These are phyloP conservation scores for Sphaerulina vaccinii DNA, from an alignment of 2,329 filamentous ascomycete genomes.

Conservation along the genomic window DNA sequence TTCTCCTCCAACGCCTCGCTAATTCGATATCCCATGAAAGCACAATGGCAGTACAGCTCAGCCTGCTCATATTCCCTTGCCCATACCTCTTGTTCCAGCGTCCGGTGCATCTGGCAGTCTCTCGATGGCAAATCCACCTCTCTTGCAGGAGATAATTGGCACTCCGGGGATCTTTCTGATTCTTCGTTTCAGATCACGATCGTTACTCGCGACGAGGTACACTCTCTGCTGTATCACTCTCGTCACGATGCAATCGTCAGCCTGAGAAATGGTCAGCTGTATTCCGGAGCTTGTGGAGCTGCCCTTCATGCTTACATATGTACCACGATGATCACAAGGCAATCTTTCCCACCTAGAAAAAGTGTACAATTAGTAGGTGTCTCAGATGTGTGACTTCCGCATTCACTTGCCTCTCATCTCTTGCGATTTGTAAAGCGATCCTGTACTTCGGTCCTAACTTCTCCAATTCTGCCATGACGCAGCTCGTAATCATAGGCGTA, in stretches of 20 bases:
- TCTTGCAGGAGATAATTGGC: slow-evolving; percentile 75
- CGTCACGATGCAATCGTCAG: slow-evolving; percentile 71
- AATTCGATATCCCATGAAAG: slow-evolving; percentile 11
- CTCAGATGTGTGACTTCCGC: too few relatives aligned
- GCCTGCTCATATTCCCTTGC: slow-evolving; percentile 8
- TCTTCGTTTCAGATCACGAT: slow-evolving; percentile 77
- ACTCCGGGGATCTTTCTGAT: slow-evolving; percentile 79
- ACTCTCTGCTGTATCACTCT: slow-evolving; percentile 48
- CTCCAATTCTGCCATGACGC: slow-evolving; percentile 81
- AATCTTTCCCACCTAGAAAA: slow-evolving; percentile 81
- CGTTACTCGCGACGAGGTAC: slow-evolving; percentile 57
- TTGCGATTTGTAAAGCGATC: slow-evolving; percentile 78
- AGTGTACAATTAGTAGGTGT: too few relatives aligned
- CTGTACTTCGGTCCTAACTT: slow-evolving; percentile 87
- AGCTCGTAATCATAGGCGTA: slow-evolving; percentile 81
- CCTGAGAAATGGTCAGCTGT: too few relatives aligned
- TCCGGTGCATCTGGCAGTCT: slow-evolving; percentile 81
- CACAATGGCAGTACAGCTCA: not conserved
- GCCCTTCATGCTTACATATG: not conserved
- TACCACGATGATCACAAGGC: slow-evolving; percentile 88
- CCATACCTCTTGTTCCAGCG: slow-evolving; percentile 40
- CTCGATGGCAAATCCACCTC: slow-evolving; percentile 93
- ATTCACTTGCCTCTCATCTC: slow-evolving; percentile 90
- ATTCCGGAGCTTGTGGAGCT: slow-evolving; percentile 60
- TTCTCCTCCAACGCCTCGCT: slow-evolving; percentile 22